Evolutionary conservation across 148 eudicot genomes (phyloP), one percentile per base, ranked within the genome.

Genomic region (Diospyros kaki): DNA sequence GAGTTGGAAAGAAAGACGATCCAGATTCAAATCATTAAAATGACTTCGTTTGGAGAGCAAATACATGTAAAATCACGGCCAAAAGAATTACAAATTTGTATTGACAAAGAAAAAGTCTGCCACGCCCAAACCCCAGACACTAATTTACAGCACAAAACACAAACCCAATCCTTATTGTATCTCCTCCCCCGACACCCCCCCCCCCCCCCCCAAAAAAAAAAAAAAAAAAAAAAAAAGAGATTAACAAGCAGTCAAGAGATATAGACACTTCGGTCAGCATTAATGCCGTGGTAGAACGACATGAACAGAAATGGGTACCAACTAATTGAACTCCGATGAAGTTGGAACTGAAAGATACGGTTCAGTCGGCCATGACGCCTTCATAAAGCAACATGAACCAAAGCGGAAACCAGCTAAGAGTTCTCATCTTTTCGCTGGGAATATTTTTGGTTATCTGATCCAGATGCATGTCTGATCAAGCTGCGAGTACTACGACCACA

Each of bases 401-500:
- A 41, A 15, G 51, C 53, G 39, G 9, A 9, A 17, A 46, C n/a
- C 10, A 50, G 64, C 51, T 45, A 9, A 55, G 44, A 53, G 17
- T 42, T 72, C 8, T 15, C 51, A 42, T 55, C 71, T 17, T 65
- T 17, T 54, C 42, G 48, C 40, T 53, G 12, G 43, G 51, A 6
- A 44, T 41, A 55, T 52, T n/a, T 68, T 18, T 11, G 2, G 48
- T 12, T 42, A 43, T 50, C 44, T 18, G 56, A 73, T 85, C 79
- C 89, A 48, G 89, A 90, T 7, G 64, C 89, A 52, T 89, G 79
- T 48, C 42, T 42, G 56, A 73, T 85, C 79, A 91, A 48, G 89
- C 91, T 7, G 64, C 89, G 46, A 91, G 79, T 70, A 91, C 73
- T 64, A 89, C 80, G 79, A 91, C 77, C 61, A 91, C 86, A 39